These are phyloP conservation scores for Henningerozyma blattae DNA, from an alignment of 805 yeast species.

Conservation along the genomic window DNA sequence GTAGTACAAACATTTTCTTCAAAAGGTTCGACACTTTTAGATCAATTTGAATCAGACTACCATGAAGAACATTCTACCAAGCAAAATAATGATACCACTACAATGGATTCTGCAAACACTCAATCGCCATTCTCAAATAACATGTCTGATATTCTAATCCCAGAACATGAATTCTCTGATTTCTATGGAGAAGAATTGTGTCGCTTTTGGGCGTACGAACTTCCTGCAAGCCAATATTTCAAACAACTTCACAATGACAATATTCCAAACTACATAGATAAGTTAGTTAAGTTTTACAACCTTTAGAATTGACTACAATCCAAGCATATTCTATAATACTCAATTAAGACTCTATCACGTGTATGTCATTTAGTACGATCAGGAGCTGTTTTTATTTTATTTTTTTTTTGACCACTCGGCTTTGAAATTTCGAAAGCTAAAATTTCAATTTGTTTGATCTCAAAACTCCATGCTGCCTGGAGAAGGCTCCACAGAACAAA, in stretches of 20 bases:
- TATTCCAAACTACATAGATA: slow-evolving; percentile 3
- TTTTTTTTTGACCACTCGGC: no score
- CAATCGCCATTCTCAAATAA: not conserved
- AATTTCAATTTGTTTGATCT: no score
- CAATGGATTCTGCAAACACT: not conserved
- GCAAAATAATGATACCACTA: no score
- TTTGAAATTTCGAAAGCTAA: no score
- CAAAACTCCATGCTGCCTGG: no score
- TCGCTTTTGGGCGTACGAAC: slow-evolving; percentile 37
- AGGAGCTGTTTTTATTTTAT: no score
- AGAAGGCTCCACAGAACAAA: no score
- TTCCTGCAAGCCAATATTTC: slow-evolving; percentile 22
- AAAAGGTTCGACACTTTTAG: slow-evolving; percentile 1
- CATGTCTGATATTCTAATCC: slow-evolving; percentile 34
- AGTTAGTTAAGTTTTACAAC: slow-evolving; percentile 7
- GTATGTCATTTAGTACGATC: no score
- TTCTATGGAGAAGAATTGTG: slow-evolving; percentile 32
- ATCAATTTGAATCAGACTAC: slow-evolving; percentile 1
- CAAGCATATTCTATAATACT: no score
- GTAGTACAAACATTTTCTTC: slow-evolving; percentile 7
- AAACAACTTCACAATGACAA: slow-evolving; percentile 24
- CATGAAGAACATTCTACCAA: not conserved
- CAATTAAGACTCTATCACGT: no score
- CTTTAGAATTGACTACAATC: no score
- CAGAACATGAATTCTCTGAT: slow-evolving; percentile 37